Evolutionary conservation across 148 eudicot genomes (phyloP), one percentile per base, ranked within the genome.

Genomic region (Nepenthes mirabilis): DNA sequence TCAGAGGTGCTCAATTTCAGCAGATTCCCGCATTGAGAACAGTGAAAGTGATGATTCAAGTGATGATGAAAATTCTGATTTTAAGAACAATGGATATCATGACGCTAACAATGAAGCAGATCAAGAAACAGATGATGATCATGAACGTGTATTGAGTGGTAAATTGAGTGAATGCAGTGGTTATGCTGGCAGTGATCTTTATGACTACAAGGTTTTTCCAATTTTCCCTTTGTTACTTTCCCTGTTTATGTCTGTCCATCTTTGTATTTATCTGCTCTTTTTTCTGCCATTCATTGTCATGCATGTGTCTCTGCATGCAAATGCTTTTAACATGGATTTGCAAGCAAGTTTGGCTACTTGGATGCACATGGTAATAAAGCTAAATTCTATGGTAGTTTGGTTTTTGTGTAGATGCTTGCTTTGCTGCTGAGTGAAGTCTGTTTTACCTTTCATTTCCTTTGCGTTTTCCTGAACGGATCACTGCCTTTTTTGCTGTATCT

Each of bases 1-100:
- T 43, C 96, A 80, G 62, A 88, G 96, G 72, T 85, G 90, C 74
- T 91, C 96, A 62, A 83, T 91, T 65, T 91, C 98, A 57, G 98
- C 94, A 14, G 90, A 83, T 70, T 91, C 96, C 49, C 90, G 72
- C 65, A 80, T 79, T 69, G 96, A 77, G 57, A 83, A 71, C 57
- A 93, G 96, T 77, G 91, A 63, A 51, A 86, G 84, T 70, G 96
- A 88, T 60, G 91, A 77, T 69, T 75, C 87, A 57, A 79, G 81
- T 47, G 91, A 83, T 77, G 89, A 89, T 57, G 98, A 86, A 69
- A 76, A 72, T 68, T 13, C 75, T 62, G 81, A 75, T 55, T 64
- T 72, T 23, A 79, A 75, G 73, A 74, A 72, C 36, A 83, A 83
- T 62, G 96, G 88, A 76, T 88, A 79, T 77, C 96, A 80, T 65